Evolutionary conservation across 768 basidiomycete genomes (phyloP), one percentile per base, ranked within the genome.

Genomic region (Xanthoconium purpureum): DNA sequence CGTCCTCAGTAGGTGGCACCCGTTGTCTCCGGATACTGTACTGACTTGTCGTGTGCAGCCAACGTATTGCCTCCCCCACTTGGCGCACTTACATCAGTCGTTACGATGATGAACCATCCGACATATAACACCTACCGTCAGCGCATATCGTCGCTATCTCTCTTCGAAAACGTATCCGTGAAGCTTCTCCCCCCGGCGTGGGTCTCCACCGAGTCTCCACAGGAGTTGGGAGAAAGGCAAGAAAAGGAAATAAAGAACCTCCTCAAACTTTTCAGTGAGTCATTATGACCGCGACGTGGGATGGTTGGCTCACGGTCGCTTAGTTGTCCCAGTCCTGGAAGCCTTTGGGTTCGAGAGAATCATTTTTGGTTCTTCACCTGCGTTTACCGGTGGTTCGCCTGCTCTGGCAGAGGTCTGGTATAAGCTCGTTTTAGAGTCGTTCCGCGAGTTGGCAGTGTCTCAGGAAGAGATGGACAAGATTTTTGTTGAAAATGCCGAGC

Each of bases 211-310:
- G 82, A 78, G 35, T 80, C n/a, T n/a, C 83, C 13, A 66, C 67
- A 33, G 45, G 51, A 29, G 57, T 43, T 55, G 8, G 68, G 51
- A 43, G 60, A 58, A 59, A 73, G 88, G 82, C 58, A 56, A 12
- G 62, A 62, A 78, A 70, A 43, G 46, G 69, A 69, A 57, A 72
- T 80, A 73, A 80, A 74, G 68, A 80, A 85, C 50, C 77, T 88
- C 54, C 82, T 92, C 71, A 93, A 88, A 77, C 88, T 93, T 82
- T 93, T 90, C 73, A 75, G 91, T 93, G 65, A 75, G 90, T 84
- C 17, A 2, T 14, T 1, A 37, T 36, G 39, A 24, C 10, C 13
- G 9, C 36, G 0, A 47, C 12, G 4, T 13, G 32, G 9, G 10
- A 8, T 20, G 3, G 0, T 30, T 18, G 11, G 18, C 56, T 70